phyloP scores from a whole-genome alignment of 2,329 filamentous ascomycete genomes.

The Remersonia thermophila region DNA sequence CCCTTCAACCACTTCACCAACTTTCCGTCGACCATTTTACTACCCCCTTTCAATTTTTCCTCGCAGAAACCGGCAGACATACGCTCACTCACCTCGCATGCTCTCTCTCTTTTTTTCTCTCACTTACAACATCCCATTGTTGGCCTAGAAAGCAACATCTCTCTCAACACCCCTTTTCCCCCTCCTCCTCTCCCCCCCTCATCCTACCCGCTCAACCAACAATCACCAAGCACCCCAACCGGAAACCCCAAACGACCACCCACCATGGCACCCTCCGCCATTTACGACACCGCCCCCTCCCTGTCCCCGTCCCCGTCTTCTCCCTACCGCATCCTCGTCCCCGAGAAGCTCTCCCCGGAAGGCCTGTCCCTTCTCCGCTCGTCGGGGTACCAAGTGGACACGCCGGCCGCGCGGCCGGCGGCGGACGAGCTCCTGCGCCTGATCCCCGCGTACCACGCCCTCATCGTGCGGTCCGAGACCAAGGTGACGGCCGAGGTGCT shows the following conservation, averaged over 20 bases:
- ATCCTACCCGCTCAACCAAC: too few relatives aligned
- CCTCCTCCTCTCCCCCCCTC: too few relatives aligned
- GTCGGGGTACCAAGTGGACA: conserved; percentile 56
- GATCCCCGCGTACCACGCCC: conserved; percentile 60
- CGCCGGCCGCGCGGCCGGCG: conserved; percentile 45
- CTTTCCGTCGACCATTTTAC: too few relatives aligned
- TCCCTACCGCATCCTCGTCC: conserved; percentile 49
- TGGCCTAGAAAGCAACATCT: too few relatives aligned
- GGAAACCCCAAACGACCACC: background rate
- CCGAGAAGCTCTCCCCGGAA: conserved; percentile 71
- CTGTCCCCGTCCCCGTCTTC: conserved; percentile 10
- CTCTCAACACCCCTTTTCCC: too few relatives aligned
- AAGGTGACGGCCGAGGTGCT: conserved; percentile 62
- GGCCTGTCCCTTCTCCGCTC: conserved; percentile 54
- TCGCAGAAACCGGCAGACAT: too few relatives aligned
- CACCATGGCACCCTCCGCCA: conserved; percentile 20
- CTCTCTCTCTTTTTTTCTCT: too few relatives aligned
- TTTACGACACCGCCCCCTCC: conserved; percentile 15
- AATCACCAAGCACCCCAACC: too few relatives aligned
- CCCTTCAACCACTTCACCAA: too few relatives aligned
- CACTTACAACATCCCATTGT: too few relatives aligned
- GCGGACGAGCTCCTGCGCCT: conserved; percentile 48
- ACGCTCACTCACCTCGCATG: too few relatives aligned
- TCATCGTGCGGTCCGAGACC: conserved; percentile 72
- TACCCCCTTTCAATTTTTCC: too few relatives aligned